A percentile compares a stretch with the other conserved stretches of the same genome.
Evolutionary conservation across 106 monocot species (phyloP).

Genomic region (Dioscorea dumetorum): DNA sequence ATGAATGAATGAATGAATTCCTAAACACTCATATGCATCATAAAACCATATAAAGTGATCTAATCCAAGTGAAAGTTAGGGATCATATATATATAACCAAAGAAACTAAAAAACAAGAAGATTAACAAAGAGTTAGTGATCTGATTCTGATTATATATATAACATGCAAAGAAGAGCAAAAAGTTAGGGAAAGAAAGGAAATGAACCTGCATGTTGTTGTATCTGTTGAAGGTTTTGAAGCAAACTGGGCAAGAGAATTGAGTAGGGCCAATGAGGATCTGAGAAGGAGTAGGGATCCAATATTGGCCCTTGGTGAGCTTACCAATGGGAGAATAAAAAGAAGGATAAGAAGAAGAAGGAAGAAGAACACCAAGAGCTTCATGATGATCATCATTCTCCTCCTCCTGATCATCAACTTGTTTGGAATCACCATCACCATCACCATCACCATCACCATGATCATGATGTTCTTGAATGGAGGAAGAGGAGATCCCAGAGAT

Average conservation of each 20-base stretch:
- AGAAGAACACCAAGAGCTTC: no score
- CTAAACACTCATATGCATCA: no score
- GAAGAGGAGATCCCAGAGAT: slow-evolving; percentile 5
- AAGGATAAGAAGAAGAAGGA: no score
- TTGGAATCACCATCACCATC: not conserved
- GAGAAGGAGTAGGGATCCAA: slow-evolving; percentile 9
- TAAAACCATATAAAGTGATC: no score
- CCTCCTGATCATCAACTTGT: not conserved
- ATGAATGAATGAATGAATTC: no score
- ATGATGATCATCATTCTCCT: not conserved
- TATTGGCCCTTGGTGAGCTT: slow-evolving; percentile 9
- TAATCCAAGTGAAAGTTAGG: no score
- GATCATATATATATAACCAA: not conserved
- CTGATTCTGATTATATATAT: not conserved
- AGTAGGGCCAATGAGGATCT: slow-evolving; percentile 15
- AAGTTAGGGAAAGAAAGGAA: not conserved
- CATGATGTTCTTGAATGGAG: not conserved
- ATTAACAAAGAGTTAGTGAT: not conserved
- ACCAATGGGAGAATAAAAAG: not conserved
- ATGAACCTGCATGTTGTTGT: slow-evolving; percentile 15
- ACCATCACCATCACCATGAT: no score
- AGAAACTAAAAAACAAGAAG: not conserved
- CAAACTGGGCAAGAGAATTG: slow-evolving; percentile 11
- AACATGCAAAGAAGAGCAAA: not conserved
- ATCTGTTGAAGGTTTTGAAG: slow-evolving; percentile 14